Evolutionary conservation across 331 rosid genomes (phyloP), one percentile per base, ranked within the genome.

Genomic region (Quercus phellos): DNA sequence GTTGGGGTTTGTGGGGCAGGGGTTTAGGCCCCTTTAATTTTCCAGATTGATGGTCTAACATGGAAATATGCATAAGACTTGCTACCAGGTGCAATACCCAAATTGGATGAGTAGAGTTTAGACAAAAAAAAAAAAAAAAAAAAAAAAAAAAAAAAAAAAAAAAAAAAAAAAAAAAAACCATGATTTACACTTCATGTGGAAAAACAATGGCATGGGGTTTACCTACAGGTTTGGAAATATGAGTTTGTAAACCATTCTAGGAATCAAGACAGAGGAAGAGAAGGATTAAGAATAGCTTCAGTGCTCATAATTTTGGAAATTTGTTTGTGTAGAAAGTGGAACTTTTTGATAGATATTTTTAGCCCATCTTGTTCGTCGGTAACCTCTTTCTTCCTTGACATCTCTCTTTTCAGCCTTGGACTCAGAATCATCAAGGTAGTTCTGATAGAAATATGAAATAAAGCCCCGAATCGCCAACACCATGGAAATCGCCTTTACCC

Each of bases 381-480:
- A 59, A 59, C 32, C 67, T 59, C 17, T 9, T 59, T 42, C 50
- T 42, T 42, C 50, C 9, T 42, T 42, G 50, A 42, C 50, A 42
- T 42, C 13, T 42, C 50, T 42, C 2, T 42, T 42, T 42, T 42
- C 13, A 42, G 50, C 50, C 50, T 42, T 42, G 12, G 11, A 8
- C 82, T 43, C 82, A 19, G 69, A 72, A 66, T 84, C 87, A 78
- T 88, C 92, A 53, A 88, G 77, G 78, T 82, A 86, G 53, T 86
- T 81, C 76, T 84, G 88, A 80, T 84, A 86, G 78, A 84, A 75
- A n/a, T 86, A 88, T 9, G 92, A 73, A 26, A 84, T 59, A 70
- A 86, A 86, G 19, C 92, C 92, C 87, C 90, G 82, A 3, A 88
- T 13, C 26, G 92, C 81, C 84, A 86, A 34, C 51, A 86, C 85